Evolutionary conservation across 495 filamentous ascomycete genomes (phyloP).

Genomic region (Neurospora sp.): DNA sequence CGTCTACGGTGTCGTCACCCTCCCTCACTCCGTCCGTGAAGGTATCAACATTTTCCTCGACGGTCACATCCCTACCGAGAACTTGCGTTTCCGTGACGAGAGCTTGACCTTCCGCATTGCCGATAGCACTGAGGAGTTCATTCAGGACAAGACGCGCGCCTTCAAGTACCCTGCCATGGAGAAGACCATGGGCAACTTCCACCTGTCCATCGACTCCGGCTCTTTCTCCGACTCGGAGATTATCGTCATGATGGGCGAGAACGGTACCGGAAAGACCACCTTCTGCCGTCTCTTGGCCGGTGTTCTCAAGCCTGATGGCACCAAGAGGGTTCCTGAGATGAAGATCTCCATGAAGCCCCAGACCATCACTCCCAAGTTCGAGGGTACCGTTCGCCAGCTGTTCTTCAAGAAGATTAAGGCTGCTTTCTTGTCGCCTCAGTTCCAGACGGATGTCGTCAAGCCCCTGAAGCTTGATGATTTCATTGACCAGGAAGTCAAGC

Average conservation of each 20-base stretch:
- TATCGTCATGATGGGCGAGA: slow-evolving; percentile 99
- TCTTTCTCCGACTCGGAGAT: slow-evolving; percentile 96
- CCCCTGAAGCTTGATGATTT: slow-evolving; percentile 96
- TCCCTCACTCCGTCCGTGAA: slow-evolving; percentile 92
- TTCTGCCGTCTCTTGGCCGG: slow-evolving; percentile 96
- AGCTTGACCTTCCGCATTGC: slow-evolving; percentile 92
- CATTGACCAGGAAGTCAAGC: slow-evolving; percentile 98
- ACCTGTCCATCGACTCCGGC: slow-evolving; percentile 69
- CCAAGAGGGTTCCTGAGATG: slow-evolving; percentile 72
- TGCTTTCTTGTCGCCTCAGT: slow-evolving; percentile 89
- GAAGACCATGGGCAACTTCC: slow-evolving; percentile 87
- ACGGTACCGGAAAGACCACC: slow-evolving; percentile 85
- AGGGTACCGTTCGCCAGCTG: slow-evolving; percentile 86
- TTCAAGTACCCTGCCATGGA: slow-evolving; percentile 86
- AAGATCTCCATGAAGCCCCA: slow-evolving; percentile 99
- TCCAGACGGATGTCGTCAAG: slow-evolving; percentile 99
- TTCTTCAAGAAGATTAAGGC: slow-evolving; percentile 76
- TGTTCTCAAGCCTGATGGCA: slow-evolving; percentile 77
- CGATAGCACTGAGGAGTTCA: slow-evolving; percentile 83
- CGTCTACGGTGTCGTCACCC: slow-evolving; percentile 95
- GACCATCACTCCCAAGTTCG: slow-evolving; percentile 97
- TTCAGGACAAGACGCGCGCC: slow-evolving; percentile 71
- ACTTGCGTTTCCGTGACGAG: slow-evolving; percentile 95
- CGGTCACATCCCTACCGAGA: slow-evolving; percentile 95
- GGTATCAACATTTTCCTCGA: slow-evolving; percentile 99